Conservation (phyloP, 352 stramenopile genomes). For the Pythium dissimile region DNA sequence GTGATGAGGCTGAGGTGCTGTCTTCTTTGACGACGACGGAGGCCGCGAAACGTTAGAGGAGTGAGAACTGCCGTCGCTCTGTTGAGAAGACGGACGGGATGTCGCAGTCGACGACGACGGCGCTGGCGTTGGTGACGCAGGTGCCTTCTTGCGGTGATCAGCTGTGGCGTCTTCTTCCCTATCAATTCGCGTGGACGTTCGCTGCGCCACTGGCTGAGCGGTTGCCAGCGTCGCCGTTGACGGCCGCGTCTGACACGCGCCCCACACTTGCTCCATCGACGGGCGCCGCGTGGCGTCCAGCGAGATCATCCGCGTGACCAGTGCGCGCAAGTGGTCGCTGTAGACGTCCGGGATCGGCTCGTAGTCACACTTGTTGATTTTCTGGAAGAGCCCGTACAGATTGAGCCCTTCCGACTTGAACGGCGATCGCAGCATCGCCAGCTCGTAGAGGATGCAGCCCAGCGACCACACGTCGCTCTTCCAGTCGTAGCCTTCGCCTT, state of each 20-base stretch:
- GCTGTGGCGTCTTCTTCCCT: not conserved
- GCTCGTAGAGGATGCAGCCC: constrained; percentile 95
- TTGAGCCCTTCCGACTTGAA: constrained; percentile 93
- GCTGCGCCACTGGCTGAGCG: not conserved
- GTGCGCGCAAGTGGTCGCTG: constrained; percentile 46
- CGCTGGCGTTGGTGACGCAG: constrained; percentile 21
- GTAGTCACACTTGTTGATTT: constrained; percentile 88
- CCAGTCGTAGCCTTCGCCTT: constrained; percentile 92
- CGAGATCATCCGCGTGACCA: constrained; percentile 76
- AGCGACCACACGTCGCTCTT: constrained; percentile 96
- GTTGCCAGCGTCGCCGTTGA: constrained; percentile 25
- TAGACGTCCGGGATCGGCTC: constrained; percentile 58
- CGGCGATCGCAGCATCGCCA: constrained; percentile 91
- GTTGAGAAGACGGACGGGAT: constrained; percentile 14
- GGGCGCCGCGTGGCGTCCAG: constrained; percentile 54
- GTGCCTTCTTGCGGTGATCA: not conserved
- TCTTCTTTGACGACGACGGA: constrained; percentile 12
- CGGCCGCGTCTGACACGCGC: constrained; percentile 37
- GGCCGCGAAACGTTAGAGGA: not conserved
- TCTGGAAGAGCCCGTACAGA: constrained; percentile 90
- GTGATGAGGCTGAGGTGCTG: not conserved
- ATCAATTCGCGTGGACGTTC: not conserved
- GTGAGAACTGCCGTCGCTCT: constrained; percentile 4
- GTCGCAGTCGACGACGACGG: constrained; percentile 25
- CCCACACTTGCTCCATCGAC: constrained; percentile 65